phyloP scores from a whole-genome alignment of 2,329 filamentous ascomycete genomes.

The Botrytis porri region DNA sequence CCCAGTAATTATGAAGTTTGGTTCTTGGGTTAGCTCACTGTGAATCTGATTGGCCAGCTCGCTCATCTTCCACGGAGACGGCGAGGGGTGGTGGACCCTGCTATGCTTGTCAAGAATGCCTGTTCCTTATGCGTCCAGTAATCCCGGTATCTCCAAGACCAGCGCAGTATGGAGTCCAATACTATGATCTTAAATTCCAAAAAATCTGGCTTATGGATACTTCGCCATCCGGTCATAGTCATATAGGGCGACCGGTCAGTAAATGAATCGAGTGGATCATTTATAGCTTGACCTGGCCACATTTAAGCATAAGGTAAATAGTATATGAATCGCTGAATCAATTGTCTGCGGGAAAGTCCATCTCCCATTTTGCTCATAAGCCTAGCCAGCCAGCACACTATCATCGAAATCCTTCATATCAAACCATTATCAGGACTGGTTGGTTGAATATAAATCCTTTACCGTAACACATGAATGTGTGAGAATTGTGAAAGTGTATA shows the following conservation, averaged over 20 bases:
- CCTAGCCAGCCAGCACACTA: background rate
- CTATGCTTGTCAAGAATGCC: conserved; percentile 10
- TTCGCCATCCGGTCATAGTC: conserved; percentile 6
- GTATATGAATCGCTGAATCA: conserved; percentile 5
- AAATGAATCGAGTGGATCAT: conserved; percentile 1
- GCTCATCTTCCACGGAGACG: background rate
- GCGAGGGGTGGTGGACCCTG: background rate
- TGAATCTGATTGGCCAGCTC: conserved; percentile 8
- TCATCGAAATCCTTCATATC: background rate
- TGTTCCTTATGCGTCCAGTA: conserved; percentile 1
- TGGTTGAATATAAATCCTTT: background rate
- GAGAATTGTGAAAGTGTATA: background rate
- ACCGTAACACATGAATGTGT: background rate
- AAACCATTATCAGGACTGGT: background rate
- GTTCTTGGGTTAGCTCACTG: background rate
- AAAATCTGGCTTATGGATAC: background rate
- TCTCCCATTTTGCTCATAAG: background rate
- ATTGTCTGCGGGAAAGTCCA: background rate
- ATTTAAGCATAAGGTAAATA: background rate
- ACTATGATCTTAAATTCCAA: background rate
- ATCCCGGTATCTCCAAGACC: background rate
- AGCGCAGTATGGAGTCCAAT: background rate
- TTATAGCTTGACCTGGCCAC: background rate
- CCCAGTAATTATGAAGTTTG: no score
- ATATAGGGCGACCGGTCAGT: background rate